A percentile compares a stretch with the other conserved stretches of the same genome.
Conservation (phyloP, 331 rosid species). For the Malus hybrid region DNA sequence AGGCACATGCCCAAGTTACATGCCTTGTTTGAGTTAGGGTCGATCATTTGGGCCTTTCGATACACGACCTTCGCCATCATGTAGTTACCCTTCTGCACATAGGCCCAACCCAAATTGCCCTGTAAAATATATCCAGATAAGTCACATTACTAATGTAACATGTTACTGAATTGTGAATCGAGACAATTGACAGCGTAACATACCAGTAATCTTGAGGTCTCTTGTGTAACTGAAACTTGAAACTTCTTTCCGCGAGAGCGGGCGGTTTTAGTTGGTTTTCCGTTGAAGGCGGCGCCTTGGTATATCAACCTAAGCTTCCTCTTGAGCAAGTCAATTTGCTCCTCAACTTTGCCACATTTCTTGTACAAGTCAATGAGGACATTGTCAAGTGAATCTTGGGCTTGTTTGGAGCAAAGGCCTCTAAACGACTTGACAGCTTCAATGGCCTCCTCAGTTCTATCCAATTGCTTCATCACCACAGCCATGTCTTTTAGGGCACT, state of each 20-base stretch:
- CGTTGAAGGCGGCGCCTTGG: conserved; percentile 38
- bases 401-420: conserved; percentile 36
- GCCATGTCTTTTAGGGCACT: conserved; percentile 28
- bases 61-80: conserved; percentile 89
- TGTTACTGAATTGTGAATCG: not conserved
- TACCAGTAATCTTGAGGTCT: conserved; percentile 44
- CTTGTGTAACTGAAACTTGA: conserved; percentile 48
- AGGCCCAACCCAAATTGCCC: conserved; percentile 96
- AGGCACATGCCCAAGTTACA: conserved; percentile 69
- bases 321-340: conserved; percentile 27
- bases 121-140: not conserved
- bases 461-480: conserved; percentile 44
- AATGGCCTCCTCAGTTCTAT: conserved; percentile 42
- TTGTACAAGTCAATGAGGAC: conserved; percentile 46
- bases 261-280: conserved; percentile 40
- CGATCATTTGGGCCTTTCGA: conserved; percentile 79
- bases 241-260: conserved; percentile 55
- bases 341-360: conserved; percentile 41
- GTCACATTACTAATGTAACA: not conserved
- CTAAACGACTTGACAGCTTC: conserved; percentile 34
- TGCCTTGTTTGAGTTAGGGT: conserved; percentile 79
- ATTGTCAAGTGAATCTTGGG: conserved; percentile 48
- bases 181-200: not conserved
- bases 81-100: conserved; percentile 71
- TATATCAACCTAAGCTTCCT: conserved; percentile 24